Evolutionary conservation across 2,329 filamentous ascomycete genomes (phyloP), one percentile per base, ranked within the genome.

Genomic region (Colletotrichum tabaci): DNA sequence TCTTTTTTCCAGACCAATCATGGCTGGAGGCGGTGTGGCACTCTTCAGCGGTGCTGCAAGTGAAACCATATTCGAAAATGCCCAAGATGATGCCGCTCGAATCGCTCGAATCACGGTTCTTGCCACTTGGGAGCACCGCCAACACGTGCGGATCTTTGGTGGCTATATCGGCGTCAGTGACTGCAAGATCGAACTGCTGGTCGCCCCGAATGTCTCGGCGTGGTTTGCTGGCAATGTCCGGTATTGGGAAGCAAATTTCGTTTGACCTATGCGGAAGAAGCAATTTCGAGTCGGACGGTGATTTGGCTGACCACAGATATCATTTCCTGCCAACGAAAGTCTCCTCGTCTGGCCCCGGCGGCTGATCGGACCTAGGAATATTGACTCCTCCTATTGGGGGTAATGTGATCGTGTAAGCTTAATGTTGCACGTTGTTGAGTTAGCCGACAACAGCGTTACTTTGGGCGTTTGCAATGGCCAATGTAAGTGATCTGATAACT

Each of bases 231-330:
- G 60, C 56, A 60, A 23, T n/a, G 46, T 55, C 40, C 47, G 15
- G 63, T 21, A 21, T 66, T 70, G 69, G 44, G 47, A 56, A 50
- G 60, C 69, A 65, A 56, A 53, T 30, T 50, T 35, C 15, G 26
- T 60, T 35, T 56, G 47, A 46, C 30, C 42, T 10, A 5, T 16
- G 30, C 44, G 12, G 42, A 55, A 65, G 62, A 70, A 66, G 66
- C 69, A 71, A 71, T n/a, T 38, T 35, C 44, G n/a, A 62, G 52
- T 64, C 68, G 68, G 68, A 68, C 49, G 68, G 64, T 44, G 49
- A 70, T 18, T 47, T 53, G 49, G 40, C 49, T 35, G n/a, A 38
- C 23, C 42, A 44, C 26, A 12, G 40, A 42, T 35, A 35, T 35
- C 18, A 35, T 26, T 15, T 67, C 30, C 49, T 21, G 40, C 55